Conservation (phyloP, 2,329 filamentous ascomycete genomes). For the Fusarium sulawesiense region DNA sequence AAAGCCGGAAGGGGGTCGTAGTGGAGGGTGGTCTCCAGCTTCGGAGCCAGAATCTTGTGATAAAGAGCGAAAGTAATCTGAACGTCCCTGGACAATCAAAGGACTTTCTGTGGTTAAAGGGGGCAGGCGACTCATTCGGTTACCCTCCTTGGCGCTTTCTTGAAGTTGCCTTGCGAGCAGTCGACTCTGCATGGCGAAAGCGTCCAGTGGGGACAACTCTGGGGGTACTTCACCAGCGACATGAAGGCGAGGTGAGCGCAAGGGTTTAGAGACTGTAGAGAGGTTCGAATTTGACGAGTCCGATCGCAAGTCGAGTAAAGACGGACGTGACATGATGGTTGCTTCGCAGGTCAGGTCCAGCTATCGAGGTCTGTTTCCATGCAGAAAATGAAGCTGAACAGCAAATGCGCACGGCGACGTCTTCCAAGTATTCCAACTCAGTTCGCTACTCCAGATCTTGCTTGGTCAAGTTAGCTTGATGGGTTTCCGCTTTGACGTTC, state of each 20-base stretch:
- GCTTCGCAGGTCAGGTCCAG: conserved; percentile 22
- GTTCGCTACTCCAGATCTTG: background rate
- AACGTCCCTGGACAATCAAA: conserved; percentile 77
- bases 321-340: conserved; percentile 64
- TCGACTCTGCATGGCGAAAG: conserved; percentile 91
- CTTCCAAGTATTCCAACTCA: conserved; percentile 3
- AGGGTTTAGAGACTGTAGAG: conserved; percentile 62
- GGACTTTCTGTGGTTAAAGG: conserved; percentile 86
- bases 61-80: conserved; percentile 82
- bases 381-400: conserved; percentile 6
- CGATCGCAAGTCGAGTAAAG: conserved; percentile 69
- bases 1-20: conserved; percentile 48
- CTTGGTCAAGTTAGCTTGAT: background rate
- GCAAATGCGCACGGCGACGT: background rate
- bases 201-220: conserved; percentile 92
- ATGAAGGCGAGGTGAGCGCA: conserved; percentile 79
- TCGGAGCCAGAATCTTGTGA: conserved; percentile 71
- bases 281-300: conserved; percentile 63
- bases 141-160: conserved; percentile 77
- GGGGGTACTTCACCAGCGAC: conserved; percentile 86
- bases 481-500: conserved; percentile 4
- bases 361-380: conserved; percentile 34
- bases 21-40: conserved; percentile 47
- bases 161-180: conserved; percentile 88
- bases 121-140: conserved; percentile 85